A percentile compares a stretch with the other conserved stretches of the same genome.
Conservation (phyloP, 192 early-diverging fungal species). For the Coemansia sp. region DNA sequence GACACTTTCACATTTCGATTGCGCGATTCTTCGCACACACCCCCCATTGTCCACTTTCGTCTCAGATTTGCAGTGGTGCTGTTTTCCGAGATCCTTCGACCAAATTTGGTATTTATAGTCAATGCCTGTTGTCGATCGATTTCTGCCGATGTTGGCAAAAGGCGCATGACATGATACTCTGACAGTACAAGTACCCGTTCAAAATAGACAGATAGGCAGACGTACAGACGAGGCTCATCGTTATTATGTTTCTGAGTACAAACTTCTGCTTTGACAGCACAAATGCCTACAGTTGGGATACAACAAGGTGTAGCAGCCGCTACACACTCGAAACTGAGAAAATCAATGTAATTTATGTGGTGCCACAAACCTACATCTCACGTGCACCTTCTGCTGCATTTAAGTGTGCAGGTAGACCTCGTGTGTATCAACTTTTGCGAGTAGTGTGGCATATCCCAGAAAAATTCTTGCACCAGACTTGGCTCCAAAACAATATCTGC, state of each 20-base stretch:
- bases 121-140: constrained; percentile 1
- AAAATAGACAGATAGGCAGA: background rate
- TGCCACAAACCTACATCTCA: background rate
- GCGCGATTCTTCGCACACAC: background rate
- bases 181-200: background rate
- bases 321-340: background rate
- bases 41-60: background rate
- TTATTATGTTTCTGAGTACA: background rate
- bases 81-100: background rate
- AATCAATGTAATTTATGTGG: background rate
- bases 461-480: background rate
- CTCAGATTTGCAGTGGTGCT: background rate
- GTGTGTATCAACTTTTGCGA: background rate
- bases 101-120: constrained; percentile 4
- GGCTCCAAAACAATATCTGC: background rate
- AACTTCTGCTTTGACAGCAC: too few species aligned
- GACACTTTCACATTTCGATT: background rate
- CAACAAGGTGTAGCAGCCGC: background rate
- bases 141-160: background rate
- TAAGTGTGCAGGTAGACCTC: background rate
- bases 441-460: background rate
- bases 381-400: background rate
- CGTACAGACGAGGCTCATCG: background rate
- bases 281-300: background rate
- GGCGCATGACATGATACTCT: background rate